Base-by-base conservation (phyloP, 2,329 filamentous ascomycete species). In the Ophiostoma perfectum region DNA sequence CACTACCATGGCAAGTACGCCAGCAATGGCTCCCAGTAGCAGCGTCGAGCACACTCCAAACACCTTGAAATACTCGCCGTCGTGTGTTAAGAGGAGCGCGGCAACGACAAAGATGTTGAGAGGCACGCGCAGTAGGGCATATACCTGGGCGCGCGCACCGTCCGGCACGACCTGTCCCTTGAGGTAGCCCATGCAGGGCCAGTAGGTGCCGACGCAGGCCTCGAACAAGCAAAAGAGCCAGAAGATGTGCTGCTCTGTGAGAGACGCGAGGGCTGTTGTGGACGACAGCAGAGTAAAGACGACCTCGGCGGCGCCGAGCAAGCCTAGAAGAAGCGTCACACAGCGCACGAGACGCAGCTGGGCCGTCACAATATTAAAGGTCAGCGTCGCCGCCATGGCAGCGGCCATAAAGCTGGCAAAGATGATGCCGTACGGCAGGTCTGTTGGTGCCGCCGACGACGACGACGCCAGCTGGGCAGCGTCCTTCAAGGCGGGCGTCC, bases 201-300 rank as follows among this genome's bases (percentile, higher is more conserved):
- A 86, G 74, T 87, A 87, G 69, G 84, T 76, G 39, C 84, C 84
- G 36, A 86, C 82, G 71, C 82, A 83, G 0, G 80, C 78, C 73
- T 87, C 84, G 68, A 86, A 86, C 0, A 83, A 70, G 72, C 83
- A 85, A 72, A 86, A 86, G 36, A 80, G 78, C 80, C 82, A 84
- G 67, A 87, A 82, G 0, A 80, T 81, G 4, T 80, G 49, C 65
- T 75, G 74, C 71, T 81, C 79, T 18, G 76, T 73, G 70, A 76
- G 75, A 7, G 9, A 8, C 76, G 70, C 12, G 75, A 76, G 75
- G 16, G 80, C 11, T 4, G 64, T 27, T 4, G 70, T 63, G 80
- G 64, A 58, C 18, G 71, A 69, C 16, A 72, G 60, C 18, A 66
- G 39, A 6, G 67, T 74, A 68, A 82, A 77, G 67, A 77, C 75